Base-by-base conservation (phyloP, 1,284 basidiomycete species). In the Cryptococcus floricola region DNA sequence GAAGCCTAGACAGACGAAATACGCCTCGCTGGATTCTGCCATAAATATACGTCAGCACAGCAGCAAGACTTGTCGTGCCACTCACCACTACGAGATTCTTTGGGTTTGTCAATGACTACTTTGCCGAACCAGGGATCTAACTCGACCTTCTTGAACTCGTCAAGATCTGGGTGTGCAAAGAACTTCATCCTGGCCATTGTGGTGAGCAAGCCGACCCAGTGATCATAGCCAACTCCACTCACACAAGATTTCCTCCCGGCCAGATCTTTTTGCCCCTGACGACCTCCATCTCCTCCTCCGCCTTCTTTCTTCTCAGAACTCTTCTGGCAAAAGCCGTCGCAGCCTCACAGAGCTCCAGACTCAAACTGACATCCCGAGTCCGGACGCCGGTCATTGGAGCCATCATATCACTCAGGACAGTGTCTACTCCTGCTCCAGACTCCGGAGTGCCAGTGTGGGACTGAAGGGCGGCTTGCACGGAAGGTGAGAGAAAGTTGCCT, bases 401-500 rank as follows among this genome's bases (percentile, higher is more conserved):
- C 77, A 79, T 77, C 78, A 79, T 79, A 63, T 79, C 78, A 41
- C 67, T 71, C 19, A 79, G 49, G 13, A 79, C 74, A 9, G 73
- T 64, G 62, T 79, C 77, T 4, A 78, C 75, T 27, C 39, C 53
- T 19, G 45, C 49, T 9, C 43, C 39, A 46, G 54, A 53, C 9
- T 49, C 57, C 19, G 27, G 48, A 19, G n/a, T 49, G 31, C 48
- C 48, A 4, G 37, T 31, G 4, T 38, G 31, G 14, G 48, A 37
- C 14, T 39, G 34, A 8, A 49, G 31, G 37, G 48, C 18, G 7
- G 23, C 16, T 14, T 19, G 28, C 0, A 87, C 84, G 25, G 80
- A 71, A 0, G 81, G 77, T 0, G 81, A 78, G n/a, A 92, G 80
- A 63, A 94, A 92, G 73, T 94, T 85, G 54, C 84, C 85, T 66